Base-by-base conservation (phyloP, 805 yeast genomes). In the Hermanozyma aechmeae region DNA sequence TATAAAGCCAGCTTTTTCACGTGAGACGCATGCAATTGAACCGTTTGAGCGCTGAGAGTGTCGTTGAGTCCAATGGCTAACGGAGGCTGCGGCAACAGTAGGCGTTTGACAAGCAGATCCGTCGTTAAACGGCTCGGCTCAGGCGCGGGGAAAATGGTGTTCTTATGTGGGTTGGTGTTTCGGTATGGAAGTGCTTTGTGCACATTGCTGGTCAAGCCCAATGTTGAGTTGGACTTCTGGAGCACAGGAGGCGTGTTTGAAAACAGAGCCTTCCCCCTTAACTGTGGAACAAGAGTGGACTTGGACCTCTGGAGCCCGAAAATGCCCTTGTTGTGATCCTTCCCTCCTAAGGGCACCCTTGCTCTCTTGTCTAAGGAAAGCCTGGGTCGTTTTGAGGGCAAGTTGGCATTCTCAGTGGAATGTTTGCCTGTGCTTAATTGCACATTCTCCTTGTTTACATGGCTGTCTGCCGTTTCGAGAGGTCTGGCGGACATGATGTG, bases 261-360 rank as follows among this genome's bases (percentile, higher is more conserved):
- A n/a, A n/a, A n/a, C 29, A 32, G 11, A 32, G 32, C 15, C 20
- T 16, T 25, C 21, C 31, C 25, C 29, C 27, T 32, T 31, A 26
- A 28, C 17, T 18, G 27, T 16, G 15, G 24, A 15, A 30, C 25
- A 15, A 32, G 21, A 16, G 45, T 32, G 6, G 58, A 40, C 25
- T 53, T 50, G 4, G 64, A 54, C 28, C 63, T 46, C 25, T 40
- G 54, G 31, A 61, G 45, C 1, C 46, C 33, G 6, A 56, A 53
- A 16, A 47, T 24, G 13, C 37, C 37, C 22, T 36, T 37, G 39
- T 61, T 61, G 23, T 46, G 55, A 39, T 55, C 57, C 33, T 61
- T 61, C 2, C 67, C 67, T 4, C 65, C 61, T 27, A 61, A 48
- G 3, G 68, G 68, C 12, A 41, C 38, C 23, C 42, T 28, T 6